Evolutionary conservation across 2,329 filamentous ascomycete genomes (phyloP), one percentile per base, ranked within the genome.

Genomic region (Fusarium sp.): DNA sequence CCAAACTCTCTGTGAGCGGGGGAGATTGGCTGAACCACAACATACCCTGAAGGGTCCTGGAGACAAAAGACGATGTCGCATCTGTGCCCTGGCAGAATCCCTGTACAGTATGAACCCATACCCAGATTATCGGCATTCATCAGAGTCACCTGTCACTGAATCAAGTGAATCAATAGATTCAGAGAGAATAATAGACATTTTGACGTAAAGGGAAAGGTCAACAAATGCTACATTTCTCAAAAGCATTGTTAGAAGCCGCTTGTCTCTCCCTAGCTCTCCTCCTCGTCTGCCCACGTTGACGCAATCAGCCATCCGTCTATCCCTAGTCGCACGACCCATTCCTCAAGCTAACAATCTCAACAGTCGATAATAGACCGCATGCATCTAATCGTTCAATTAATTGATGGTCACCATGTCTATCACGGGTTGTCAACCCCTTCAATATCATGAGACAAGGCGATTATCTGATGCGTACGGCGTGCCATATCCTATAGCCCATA

Each of bases 381-480:
- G 50, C 52, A 70, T 58, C 56, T 66, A 32, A 44, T 62, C 35
- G 44, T 43, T 60, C 57, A 62, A 47, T 59, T 52, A 25, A 47
- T 65, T 54, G 25, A 37, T n/a, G 32, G 33, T 40, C 49, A 57
- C 54, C 13, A 23, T 47, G 38, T 60, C 32, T 42, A 62, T 67
- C 60, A 59, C 50, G 47, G 52, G 60, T 60, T 32, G 35, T 23
- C 37, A 59, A 59, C 64, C 69, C 52, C 60, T 49, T 43, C 37
- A 57, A 73, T 56, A 73, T 60, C 66, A 73, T 67, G 60, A 75
- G 75, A 77, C 73, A 63, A 60, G 28, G 49, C 64, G 44, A 75
- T 69, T 60, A 64, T 50, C 47, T 74, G 68, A 68, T 72, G 67
- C 64, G 62, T 43, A 58, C 58, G 54, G 72, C 60, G 58, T 67